phyloP scores from a whole-genome alignment of 1,284 basidiomycete genomes.

The Sanghuangporus weigelae region DNA sequence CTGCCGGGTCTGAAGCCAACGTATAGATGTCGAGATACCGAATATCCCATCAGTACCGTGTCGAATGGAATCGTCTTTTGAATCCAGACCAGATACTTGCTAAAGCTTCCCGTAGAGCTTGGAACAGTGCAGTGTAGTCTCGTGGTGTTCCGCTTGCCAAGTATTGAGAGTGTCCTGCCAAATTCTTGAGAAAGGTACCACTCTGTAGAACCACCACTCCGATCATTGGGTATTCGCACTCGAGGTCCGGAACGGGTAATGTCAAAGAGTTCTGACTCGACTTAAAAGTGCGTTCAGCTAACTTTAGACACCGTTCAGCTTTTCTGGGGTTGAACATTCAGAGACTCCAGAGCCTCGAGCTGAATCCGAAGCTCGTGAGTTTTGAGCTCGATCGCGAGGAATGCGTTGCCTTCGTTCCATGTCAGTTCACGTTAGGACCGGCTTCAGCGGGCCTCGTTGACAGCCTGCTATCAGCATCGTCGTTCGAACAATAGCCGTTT shows the following conservation, averaged over 20 bases:
- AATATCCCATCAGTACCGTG: neutral
- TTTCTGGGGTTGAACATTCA: neutral
- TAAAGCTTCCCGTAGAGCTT: neutral
- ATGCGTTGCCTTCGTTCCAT: neutral
- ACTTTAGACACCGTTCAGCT: neutral
- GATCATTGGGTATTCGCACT: neutral
- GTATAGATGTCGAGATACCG: neutral
- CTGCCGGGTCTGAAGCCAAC: neutral
- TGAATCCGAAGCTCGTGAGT: neutral
- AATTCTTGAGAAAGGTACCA: neutral
- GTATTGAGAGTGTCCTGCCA: neutral
- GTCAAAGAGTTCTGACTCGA: neutral
- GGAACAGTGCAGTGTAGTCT: neutral
- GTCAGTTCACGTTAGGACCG: neutral
- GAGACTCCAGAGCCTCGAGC: neutral
- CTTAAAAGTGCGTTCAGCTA: neutral
- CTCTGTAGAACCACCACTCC: neutral
- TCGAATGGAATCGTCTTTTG: neutral
- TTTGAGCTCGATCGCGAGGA: neutral
- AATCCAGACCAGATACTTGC: neutral
- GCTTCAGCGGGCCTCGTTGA: neutral
- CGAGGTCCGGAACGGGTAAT: neutral
- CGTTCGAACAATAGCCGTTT: neutral
- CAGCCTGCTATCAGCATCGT: neutral
- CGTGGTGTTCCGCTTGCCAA: neutral